These are phyloP conservation scores for Pseudohyphozyma bogoriensis DNA, from an alignment of 768 basidiomycete species.

Conservation along the genomic window DNA sequence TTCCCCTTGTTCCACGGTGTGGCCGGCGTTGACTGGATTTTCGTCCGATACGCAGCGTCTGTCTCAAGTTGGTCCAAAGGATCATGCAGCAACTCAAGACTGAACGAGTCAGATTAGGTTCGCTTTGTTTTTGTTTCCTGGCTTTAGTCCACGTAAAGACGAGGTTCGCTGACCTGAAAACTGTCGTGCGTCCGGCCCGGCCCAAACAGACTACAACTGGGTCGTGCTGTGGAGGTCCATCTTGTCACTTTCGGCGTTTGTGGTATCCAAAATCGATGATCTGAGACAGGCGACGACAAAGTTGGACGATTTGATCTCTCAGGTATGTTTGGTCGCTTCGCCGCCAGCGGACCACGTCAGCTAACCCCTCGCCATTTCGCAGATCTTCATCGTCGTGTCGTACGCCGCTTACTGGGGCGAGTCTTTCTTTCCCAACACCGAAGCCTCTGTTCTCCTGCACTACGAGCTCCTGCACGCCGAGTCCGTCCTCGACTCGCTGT, in stretches of 20 bases:
- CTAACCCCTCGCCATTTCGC: neutral
- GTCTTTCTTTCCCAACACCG: conserved; percentile 6
- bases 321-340: neutral
- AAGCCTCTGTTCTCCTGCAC: neutral
- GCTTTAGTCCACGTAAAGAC: no score
- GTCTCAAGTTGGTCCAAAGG: conserved; percentile 14
- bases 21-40: neutral
- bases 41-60: neutral
- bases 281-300: neutral
- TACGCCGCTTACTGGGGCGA: conserved; percentile 30
- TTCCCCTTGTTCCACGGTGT: no score
- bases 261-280: conserved; percentile 7
- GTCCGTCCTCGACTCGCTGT: neutral
- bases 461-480: conserved; percentile 13
- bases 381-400: conserved; percentile 22
- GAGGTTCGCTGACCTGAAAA: neutral
- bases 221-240: conserved; percentile 21
- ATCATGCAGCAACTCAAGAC: conserved; percentile 24
- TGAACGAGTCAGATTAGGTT: conserved; percentile 13
- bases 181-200: neutral
- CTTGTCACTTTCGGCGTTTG: conserved; percentile 16
- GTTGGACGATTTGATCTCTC: conserved; percentile 19
- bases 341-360: neutral
- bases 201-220: conserved; percentile 18
- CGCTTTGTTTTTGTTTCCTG: no score